Evolutionary conservation across 441 rosid species (phyloP), one percentile per base, ranked within the genome.

Genomic region (Hura crepitans): DNA sequence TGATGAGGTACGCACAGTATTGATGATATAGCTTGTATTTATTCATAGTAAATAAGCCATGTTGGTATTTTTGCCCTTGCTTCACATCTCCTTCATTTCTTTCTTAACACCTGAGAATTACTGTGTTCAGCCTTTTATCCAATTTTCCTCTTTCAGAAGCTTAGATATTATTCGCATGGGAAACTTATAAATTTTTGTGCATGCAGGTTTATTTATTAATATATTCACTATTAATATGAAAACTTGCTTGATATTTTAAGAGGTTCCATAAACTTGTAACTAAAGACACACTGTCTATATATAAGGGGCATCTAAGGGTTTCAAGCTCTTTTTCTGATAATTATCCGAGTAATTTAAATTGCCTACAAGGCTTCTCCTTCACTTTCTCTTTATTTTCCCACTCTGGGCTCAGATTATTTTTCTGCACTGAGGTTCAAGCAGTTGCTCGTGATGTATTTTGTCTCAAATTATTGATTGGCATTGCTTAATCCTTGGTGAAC

Each of bases 1-100:
- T 2, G 96, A 94, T 76, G 99, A 94, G 91, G 99, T 94, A 74
- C 71, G 81, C 66, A 27, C 69, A 59, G 57, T 50, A 15, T 30
- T 67, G 62, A 62, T 58, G 35, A 35, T 70, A 2, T 39, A 30
- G 37, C 25, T 53, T 70, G 23, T 63, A 25, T 39, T 35, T 71
- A 6, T 71, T 46, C 58, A 39, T 17, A 25, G 13, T 42, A 37
- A 30, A 65, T 25, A 20, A 28, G n/a, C n/a, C 0, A 22, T 39
- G 62, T 56, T 51, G 30, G 61, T 49, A 37, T 50, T 31, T 54
- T 60, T 0, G 1, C 28, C 35, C 33, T 11, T n/a, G 17, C 12
- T 39, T 58, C 35, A 31, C 37, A 65, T 28, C 23, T 42, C 10
- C 59, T 31, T 63, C 12, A 59, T 79, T 54, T 4, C 43, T 63